phyloP scores from a whole-genome alignment of 2,329 filamentous ascomycete genomes.

The Drechmeria coniospora region DNA sequence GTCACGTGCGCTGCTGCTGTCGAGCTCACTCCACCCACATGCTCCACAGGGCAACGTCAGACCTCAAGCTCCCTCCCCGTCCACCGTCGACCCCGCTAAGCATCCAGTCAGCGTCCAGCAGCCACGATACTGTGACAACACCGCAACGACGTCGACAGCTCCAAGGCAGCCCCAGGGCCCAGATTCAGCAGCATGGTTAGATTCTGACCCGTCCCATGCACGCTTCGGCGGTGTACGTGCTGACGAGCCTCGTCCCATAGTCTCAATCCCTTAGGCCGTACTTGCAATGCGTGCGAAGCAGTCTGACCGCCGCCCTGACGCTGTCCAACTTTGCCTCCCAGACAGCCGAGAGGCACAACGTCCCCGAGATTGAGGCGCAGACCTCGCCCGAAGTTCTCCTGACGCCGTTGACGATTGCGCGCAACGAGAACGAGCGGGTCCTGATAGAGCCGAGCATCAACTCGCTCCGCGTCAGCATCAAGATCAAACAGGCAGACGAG shows the following conservation, averaged over 20 bases:
- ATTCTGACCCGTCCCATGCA: neutral
- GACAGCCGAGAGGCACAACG: constrained; percentile 91
- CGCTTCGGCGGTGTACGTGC: too few species aligned
- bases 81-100: neutral
- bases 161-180: constrained; percentile 1
- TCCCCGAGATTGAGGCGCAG: constrained; percentile 88
- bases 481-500: constrained; percentile 98
- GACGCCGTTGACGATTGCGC: constrained; percentile 76
- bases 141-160: constrained; percentile 2
- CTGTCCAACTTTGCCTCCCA: constrained; percentile 91
- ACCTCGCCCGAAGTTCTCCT: constrained; percentile 88
- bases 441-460: constrained; percentile 95
- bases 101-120: neutral
- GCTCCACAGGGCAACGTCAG: constrained; percentile 4
- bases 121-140: neutral
- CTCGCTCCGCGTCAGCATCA: constrained; percentile 91
- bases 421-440: constrained; percentile 95
- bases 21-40: too few species aligned
- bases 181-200: constrained; percentile 3
- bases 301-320: constrained; percentile 82
- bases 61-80: constrained; percentile 2
- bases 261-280: constrained; percentile 96
- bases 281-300: constrained; percentile 88
- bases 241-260: constrained; percentile 31
- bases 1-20: too few species aligned